Percentiles rank a stretch among this genome's conserved stretches.
These are phyloP conservation scores for Russula emetica DNA, from an alignment of 768 basidiomycete species.

Conservation along the genomic window DNA sequence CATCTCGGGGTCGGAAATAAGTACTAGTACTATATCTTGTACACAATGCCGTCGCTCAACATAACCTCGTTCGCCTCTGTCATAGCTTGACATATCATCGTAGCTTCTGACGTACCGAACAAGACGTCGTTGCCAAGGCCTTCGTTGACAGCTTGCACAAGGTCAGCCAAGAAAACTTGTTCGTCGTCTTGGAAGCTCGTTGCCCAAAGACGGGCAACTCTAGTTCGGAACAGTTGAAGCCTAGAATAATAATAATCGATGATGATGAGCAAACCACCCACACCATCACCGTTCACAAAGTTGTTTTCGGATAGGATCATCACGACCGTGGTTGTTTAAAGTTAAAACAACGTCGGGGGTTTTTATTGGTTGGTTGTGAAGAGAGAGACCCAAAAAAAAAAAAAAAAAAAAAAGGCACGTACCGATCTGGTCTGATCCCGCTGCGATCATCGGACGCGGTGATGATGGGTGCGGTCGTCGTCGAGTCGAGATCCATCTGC, in stretches of 20 bases:
- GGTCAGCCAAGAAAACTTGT: slow-evolving; percentile 61
- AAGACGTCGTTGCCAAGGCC: slow-evolving; percentile 62
- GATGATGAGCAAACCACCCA: too few relatives aligned
- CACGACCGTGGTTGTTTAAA: neutral
- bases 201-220: slow-evolving; percentile 68
- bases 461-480: slow-evolving; percentile 33
- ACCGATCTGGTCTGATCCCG: slow-evolving; percentile 57
- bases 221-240: slow-evolving; percentile 72
- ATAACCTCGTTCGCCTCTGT: slow-evolving; percentile 76
- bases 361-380: too few relatives aligned
- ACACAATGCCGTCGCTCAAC: slow-evolving; percentile 82
- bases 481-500: slow-evolving; percentile 53
- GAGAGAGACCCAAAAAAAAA: neutral
- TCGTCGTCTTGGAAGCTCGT: slow-evolving; percentile 71
- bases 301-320: too few relatives aligned
- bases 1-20: neutral
- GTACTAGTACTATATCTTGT: slow-evolving; percentile 56
- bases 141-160: slow-evolving; percentile 73
- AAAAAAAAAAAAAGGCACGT: slow-evolving; percentile 30
- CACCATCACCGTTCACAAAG: too few relatives aligned
- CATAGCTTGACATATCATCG: slow-evolving; percentile 69
- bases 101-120: slow-evolving; percentile 81
- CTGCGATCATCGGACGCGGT: slow-evolving; percentile 40
- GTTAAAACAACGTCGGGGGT: neutral
- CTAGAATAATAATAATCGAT: slow-evolving; percentile 36